Evolutionary conservation across 306 rosid species (phyloP), one percentile per base, ranked within the genome.

Genomic region (Rosa multiflora): DNA sequence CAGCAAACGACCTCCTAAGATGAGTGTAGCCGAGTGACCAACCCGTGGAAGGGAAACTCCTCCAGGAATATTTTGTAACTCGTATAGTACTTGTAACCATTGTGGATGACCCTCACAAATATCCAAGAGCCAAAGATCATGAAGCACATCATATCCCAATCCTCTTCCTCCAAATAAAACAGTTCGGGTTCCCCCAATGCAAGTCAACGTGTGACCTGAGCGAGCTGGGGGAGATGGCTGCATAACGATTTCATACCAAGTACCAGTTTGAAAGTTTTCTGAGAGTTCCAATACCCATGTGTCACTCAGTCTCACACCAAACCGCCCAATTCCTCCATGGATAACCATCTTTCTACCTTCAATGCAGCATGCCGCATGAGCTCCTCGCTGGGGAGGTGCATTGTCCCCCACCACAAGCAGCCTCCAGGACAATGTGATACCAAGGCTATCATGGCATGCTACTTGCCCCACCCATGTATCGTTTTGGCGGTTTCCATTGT

Each of bases 111-210:
- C 91, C 21, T 85, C 86, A 61, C 43, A 76, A 37, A 81, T 37
- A 79, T 89, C 92, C 81, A 94, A 85, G 77, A 94, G 76, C 99
- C 99, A 94, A 32, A 94, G 73, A 89, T 94, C 99, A 84, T 85
- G 74, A 35, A 94, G 97, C 72, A 92, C 95, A 29, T 91, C 93
- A 81, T 91, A 92, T 15, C 91, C 89, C 66, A 83, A 78, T 12
- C 97, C 99, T 88, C 99, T 90, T 3, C 99, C 99, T 44, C 97
- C 99, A 80, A 92, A 94, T 67, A 94, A 81, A 75, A 94, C 82
- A 59, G 82, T 86, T 81, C 77, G 80, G 46, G 82, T 78, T 77
- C 81, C 91, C 4, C 93, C 91, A 63, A 87, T 82, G 89, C 90
- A 84, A 5, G 97, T 94, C 72, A 94, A 75, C 1, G 97, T 84